phyloP scores from a whole-genome alignment of 2,329 filamentous ascomycete species.

The Phialophora chinensis region DNA sequence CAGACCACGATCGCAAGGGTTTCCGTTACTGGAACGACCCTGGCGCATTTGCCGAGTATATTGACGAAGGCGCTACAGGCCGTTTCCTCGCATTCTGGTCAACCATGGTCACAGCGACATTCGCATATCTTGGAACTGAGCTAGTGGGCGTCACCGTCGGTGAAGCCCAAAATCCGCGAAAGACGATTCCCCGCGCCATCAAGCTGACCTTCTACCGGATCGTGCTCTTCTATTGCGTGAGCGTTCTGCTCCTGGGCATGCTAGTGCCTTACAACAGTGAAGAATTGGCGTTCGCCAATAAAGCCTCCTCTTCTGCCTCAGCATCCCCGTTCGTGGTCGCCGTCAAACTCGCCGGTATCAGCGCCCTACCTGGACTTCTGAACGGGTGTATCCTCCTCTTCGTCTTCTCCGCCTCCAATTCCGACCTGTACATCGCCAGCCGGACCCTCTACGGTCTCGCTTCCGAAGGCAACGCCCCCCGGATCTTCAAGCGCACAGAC shows the following conservation, averaged over 20 bases:
- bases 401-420: slow-evolving; percentile 64
- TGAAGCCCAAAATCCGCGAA: slow-evolving; percentile 79
- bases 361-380: slow-evolving; percentile 62
- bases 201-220: slow-evolving; percentile 83
- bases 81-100: slow-evolving; percentile 64
- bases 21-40: slow-evolving; percentile 71
- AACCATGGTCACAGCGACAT: slow-evolving; percentile 75
- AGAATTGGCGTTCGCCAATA: slow-evolving; percentile 64
- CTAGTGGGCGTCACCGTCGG: slow-evolving; percentile 79
- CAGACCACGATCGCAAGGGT: slow-evolving; percentile 65
- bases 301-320: slow-evolving; percentile 54
- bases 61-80: slow-evolving; percentile 70
- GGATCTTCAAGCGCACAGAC: slow-evolving; percentile 74
- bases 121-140: slow-evolving; percentile 79
- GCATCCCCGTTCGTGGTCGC: slow-evolving; percentile 69
- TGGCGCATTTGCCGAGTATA: slow-evolving; percentile 63
- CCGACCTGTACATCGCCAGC: slow-evolving; percentile 62
- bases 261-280: slow-evolving; percentile 73
- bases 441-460: slow-evolving; percentile 72
- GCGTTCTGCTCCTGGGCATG: slow-evolving; percentile 76
- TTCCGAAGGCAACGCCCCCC: slow-evolving; percentile 72
- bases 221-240: slow-evolving; percentile 77
- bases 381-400: slow-evolving; percentile 64
- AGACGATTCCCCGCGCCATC: slow-evolving; percentile 77
- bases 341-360: slow-evolving; percentile 62